Base-by-base conservation (phyloP, 345 rosid species). In the Linum lewisii region DNA sequence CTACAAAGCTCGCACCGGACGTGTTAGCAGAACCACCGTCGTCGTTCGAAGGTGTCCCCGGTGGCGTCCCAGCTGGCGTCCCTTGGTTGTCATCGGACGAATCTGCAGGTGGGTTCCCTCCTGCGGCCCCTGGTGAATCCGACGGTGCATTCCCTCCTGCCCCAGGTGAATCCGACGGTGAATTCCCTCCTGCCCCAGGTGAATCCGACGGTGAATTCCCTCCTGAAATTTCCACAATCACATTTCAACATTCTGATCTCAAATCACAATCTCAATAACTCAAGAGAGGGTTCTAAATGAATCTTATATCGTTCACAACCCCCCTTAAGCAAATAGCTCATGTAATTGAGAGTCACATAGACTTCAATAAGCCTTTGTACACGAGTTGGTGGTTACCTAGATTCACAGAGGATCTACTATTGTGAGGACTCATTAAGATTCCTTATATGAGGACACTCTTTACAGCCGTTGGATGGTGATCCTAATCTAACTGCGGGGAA, bases 41-140 rank as follows among this genome's bases (percentile, higher is more conserved):
- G 25, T 53, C 59, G 76, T 80, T 78, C 59, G 72, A 42, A 23
- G 75, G 65, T 53, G 57, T 42, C 24, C 20, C 16, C 36, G 77
- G 73, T 5, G 34, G 4, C 16, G 80, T 37, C 53, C 75, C 36
- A 25, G 64, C 5, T 3, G 78, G 57, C 24, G 69, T 42, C 10
- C 23, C 57, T 19, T 73, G 72, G 5, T 66, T 68, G 52, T 51
- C 57, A 32, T 53, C 51, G 6, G 71, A 44, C 21, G 79, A 54
- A 64, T 63, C n/a, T n/a, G 34, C 34, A 5, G 34, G 34, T 29
- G 34, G 34, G 34, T 0, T 29, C 34, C 34, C 34, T 29, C 34
- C 34, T 29, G 7, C 34, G 5, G 34, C 34, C 34, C 34, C 47
- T 0, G 79, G 73, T 23, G 76, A 23, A 36, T 26, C 34, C 32